A percentile compares a stretch with the other conserved stretches of the same genome.
Conservation (phyloP, 2,329 filamentous ascomycete species). For the Taxawa tesnikishii region DNA sequence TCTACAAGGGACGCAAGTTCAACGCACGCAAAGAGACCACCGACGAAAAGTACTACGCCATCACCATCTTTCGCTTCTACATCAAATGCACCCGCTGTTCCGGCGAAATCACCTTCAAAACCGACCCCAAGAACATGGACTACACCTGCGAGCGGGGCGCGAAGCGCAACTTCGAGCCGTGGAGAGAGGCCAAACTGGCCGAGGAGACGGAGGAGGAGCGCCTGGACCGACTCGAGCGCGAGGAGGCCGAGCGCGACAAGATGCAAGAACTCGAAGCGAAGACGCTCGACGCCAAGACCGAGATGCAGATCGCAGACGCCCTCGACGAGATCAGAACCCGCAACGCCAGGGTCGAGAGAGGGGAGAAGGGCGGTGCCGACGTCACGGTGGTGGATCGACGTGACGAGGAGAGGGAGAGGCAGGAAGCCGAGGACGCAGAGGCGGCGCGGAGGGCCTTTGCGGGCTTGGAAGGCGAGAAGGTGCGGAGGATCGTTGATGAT, state of each 20-base stretch:
- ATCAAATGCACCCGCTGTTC: conserved; percentile 70
- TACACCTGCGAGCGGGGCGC: conserved; percentile 74
- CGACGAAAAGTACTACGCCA: conserved; percentile 68
- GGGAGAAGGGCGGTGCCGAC: conserved; percentile 49
- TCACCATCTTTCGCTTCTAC: conserved; percentile 82
- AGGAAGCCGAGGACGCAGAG: conserved; percentile 75
- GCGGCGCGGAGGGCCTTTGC: conserved; percentile 68
- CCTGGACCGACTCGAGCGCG: conserved; percentile 68
- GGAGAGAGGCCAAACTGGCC: conserved; percentile 55
- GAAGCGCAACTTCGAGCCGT: conserved; percentile 86
- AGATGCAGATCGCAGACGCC: conserved; percentile 95
- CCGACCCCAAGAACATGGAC: conserved; percentile 90
- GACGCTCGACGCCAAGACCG: conserved; percentile 79
- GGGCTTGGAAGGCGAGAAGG: conserved; percentile 43
- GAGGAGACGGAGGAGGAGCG: conserved; percentile 81
- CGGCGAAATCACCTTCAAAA: conserved; percentile 82
- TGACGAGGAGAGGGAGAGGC: conserved; percentile 46
- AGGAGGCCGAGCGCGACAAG: conserved; percentile 71
- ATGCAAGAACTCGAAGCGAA: conserved; percentile 95
- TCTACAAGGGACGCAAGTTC: conserved; percentile 89
- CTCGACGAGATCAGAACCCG: conserved; percentile 86
- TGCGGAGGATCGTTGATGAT: conserved; percentile 41
- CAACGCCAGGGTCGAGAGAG: conserved; percentile 77
- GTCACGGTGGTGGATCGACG: conserved; percentile 45
- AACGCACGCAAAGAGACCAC: conserved; percentile 90